phyloP scores from a whole-genome alignment of 2,329 filamentous ascomycete genomes.

The Fusarium proliferatum region DNA sequence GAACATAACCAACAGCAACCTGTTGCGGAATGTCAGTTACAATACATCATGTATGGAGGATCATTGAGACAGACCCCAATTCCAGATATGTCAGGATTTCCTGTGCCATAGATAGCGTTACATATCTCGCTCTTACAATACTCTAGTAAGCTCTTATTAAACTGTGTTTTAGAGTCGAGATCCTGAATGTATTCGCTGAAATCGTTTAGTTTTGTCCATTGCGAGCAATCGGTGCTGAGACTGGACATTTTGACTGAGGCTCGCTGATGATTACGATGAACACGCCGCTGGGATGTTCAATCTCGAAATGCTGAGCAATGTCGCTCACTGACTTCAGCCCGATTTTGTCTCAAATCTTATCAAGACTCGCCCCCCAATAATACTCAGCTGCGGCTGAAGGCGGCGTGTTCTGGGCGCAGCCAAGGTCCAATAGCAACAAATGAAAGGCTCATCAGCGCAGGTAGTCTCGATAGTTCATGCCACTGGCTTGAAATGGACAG shows the following conservation, averaged over 20 bases:
- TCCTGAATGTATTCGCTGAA: constrained; percentile 14
- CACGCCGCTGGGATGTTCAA: neutral
- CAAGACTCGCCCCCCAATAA: neutral
- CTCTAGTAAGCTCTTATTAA: neutral
- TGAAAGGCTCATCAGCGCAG: neutral
- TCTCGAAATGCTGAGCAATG: neutral
- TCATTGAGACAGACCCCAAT: constrained; percentile 31
- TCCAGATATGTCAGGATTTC: constrained; percentile 40
- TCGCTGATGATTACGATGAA: neutral
- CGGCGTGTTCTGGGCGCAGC: neutral
- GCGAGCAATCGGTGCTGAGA: neutral
- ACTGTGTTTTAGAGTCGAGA: constrained; percentile 7
- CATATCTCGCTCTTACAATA: constrained; percentile 27
- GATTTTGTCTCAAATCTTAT: neutral
- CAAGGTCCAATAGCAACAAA: neutral
- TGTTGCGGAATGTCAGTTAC: constrained; percentile 2
- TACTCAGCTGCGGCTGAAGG: neutral
- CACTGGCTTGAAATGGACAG: neutral
- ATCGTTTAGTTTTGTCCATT: constrained; percentile 11
- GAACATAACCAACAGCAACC: constrained; percentile 25
- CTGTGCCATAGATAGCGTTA: constrained; percentile 30
- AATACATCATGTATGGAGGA: neutral
- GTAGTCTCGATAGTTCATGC: neutral
- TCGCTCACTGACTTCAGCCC: neutral
- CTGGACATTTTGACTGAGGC: neutral